A percentile compares a stretch with the other conserved stretches of the same genome.
These are phyloP conservation scores for Aspergillus conjunctus DNA, from an alignment of 495 filamentous ascomycete genomes.

Conservation along the genomic window DNA sequence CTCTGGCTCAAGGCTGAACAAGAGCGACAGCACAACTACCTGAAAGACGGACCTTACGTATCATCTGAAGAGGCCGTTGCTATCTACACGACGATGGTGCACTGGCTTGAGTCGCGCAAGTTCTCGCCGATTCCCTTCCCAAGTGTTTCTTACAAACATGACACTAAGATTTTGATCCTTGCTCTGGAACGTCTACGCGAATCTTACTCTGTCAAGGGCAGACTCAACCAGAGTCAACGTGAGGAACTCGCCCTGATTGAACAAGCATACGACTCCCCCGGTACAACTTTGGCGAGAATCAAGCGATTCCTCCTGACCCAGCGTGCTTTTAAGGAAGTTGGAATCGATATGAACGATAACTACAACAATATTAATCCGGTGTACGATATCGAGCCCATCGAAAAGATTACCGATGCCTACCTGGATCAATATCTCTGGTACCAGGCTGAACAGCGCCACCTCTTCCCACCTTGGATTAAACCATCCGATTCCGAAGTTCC, in stretches of 20 bases:
- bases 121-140: conserved; percentile 99
- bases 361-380: conserved; percentile 99
- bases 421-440: conserved; percentile 99
- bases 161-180: conserved; percentile 98
- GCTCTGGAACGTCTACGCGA: conserved; percentile 93
- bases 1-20: conserved; percentile 99
- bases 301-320: conserved; percentile 98
- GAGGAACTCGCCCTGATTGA: conserved; percentile 97
- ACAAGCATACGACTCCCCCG: conserved; percentile 97
- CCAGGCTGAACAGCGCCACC: conserved; percentile 95
- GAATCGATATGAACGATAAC: conserved; percentile 99
- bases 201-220: conserved; percentile 96
- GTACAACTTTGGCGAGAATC: conserved; percentile 93
- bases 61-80: conserved; percentile 98
- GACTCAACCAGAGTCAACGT: conserved; percentile 95
- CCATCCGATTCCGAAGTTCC: conserved; percentile 98
- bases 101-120: conserved; percentile 98
- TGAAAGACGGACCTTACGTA: conserved; percentile 99
- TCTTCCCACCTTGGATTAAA: conserved; percentile 99
- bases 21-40: conserved; percentile 97
- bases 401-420: conserved; percentile 99
- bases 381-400: conserved; percentile 98
- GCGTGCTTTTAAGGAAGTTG: conserved; percentile 98
- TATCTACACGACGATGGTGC: conserved; percentile 98
- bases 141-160: conserved; percentile 98